These are phyloP conservation scores for Agaricus sinodeliciosus DNA, from an alignment of 768 basidiomycete genomes.

Conservation along the genomic window DNA sequence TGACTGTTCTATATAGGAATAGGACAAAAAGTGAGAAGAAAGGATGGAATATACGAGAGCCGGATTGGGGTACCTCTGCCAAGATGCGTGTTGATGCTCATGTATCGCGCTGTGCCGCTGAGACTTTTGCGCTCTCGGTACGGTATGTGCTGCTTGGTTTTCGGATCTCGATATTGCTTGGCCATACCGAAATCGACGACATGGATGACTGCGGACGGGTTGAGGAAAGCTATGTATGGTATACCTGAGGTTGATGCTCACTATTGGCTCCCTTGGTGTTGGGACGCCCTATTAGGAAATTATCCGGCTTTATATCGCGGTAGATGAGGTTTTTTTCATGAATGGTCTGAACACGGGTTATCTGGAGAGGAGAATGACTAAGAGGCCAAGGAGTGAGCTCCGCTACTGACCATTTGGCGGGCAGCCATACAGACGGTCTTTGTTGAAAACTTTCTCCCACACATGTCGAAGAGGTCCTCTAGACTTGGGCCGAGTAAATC, in stretches of 20 bases:
- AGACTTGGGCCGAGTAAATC: slow-evolving; percentile 95
- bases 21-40: neutral
- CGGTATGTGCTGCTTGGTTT: slow-evolving; percentile 98
- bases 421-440: slow-evolving; percentile 99
- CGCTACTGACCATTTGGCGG: slow-evolving; percentile 76
- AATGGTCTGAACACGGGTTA: slow-evolving; percentile 93
- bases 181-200: slow-evolving; percentile 99
- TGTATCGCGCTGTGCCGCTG: slow-evolving; percentile 96
- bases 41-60: slow-evolving; percentile 3
- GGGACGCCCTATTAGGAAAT: slow-evolving; percentile 94
- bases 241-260: slow-evolving; percentile 25
- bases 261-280: slow-evolving; percentile 85
- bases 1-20: slow-evolving; percentile 59
- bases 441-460: slow-evolving; percentile 92
- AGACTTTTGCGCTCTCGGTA: slow-evolving; percentile 97
- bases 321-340: slow-evolving; percentile 99
- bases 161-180: slow-evolving; percentile 98
- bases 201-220: slow-evolving; percentile 60
- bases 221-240: slow-evolving; percentile 6
- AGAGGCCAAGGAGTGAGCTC: slow-evolving; percentile 5
- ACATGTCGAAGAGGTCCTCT: slow-evolving; percentile 99
- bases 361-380: slow-evolving; percentile 34
- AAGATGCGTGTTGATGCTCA: slow-evolving; percentile 99
- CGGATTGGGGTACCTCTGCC: slow-evolving; percentile 66
- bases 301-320: slow-evolving; percentile 99